Percentiles rank a stretch among this genome's conserved stretches.
Conservation (phyloP, 345 rosid species). For the Excoecaria cochinchinensis region DNA sequence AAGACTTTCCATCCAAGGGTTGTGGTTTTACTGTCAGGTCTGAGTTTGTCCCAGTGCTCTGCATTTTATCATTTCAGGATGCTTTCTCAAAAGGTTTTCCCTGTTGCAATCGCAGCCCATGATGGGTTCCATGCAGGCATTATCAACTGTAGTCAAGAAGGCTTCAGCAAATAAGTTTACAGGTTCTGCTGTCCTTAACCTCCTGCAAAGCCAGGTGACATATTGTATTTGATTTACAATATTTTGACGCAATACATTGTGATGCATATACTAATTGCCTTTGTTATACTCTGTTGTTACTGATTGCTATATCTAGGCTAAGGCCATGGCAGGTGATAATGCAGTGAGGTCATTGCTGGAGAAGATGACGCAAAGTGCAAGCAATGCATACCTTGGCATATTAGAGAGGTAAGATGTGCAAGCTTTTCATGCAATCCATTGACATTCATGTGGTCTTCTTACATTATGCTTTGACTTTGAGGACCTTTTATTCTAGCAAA, state of each 20-base stretch:
- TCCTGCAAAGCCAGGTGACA: slow-evolving; percentile 88
- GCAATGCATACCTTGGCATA: slow-evolving; percentile 90
- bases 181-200: slow-evolving; percentile 94
- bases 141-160: slow-evolving; percentile 73
- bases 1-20: slow-evolving; percentile 93
- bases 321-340: slow-evolving; percentile 95
- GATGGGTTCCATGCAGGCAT: slow-evolving; percentile 89
- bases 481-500: not conserved
- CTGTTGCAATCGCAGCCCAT: slow-evolving; percentile 56
- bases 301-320: slow-evolving; percentile 58
- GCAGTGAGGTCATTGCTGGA: slow-evolving; percentile 91
- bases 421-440: not conserved
- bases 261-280: not conserved
- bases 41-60: slow-evolving; percentile 16
- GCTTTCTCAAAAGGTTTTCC: slow-evolving; percentile 23
- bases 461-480: slow-evolving; percentile 6
- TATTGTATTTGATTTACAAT: not conserved
- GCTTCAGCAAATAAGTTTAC: slow-evolving; percentile 66
- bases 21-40: slow-evolving; percentile 99
- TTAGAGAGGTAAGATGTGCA: slow-evolving; percentile 65
- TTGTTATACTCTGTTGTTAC: slow-evolving; percentile 13
- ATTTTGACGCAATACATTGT: not conserved
- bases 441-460: not conserved
- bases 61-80: not conserved
- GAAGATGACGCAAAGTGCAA: slow-evolving; percentile 91